A percentile compares a stretch with the other conserved stretches of the same genome.
Evolutionary conservation across 1,284 basidiomycete species (phyloP).

Genomic region (Boletus mariae): DNA sequence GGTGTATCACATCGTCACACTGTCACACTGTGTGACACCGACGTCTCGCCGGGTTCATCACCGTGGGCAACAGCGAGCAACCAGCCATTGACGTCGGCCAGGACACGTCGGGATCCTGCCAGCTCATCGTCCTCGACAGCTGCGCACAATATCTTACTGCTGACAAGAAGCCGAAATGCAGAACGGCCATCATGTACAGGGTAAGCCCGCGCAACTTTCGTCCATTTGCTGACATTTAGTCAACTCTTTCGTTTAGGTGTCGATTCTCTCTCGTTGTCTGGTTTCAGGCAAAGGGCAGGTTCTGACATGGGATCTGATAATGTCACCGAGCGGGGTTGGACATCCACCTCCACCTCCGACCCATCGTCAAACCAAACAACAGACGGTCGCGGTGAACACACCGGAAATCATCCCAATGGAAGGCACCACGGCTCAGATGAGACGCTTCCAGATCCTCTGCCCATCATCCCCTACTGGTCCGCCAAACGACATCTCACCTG

Average conservation of each 20-base stretch:
- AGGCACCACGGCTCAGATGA: conserved; percentile 37
- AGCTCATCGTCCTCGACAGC: conserved; percentile 3
- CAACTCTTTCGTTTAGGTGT: conserved; percentile 17
- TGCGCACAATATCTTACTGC: not conserved
- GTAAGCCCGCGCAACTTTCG: conserved; percentile 14
- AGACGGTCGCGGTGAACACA: conserved; percentile 24
- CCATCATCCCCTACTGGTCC: conserved; percentile 74
- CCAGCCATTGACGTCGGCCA: not conserved
- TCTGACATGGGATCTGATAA: conserved; percentile 42
- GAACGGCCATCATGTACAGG: conserved; percentile 27
- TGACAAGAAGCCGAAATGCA: conserved; percentile 22
- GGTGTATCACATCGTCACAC: not conserved
- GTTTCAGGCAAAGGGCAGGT: conserved; percentile 28
- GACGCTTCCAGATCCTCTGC: conserved; percentile 49
- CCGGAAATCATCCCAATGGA: conserved; percentile 23
- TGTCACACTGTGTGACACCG: conserved; percentile 9
- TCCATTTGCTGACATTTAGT: conserved; percentile 1
- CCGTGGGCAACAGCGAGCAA: conserved; percentile 9
- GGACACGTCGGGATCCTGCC: conserved; percentile 1
- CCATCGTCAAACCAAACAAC: conserved; percentile 39
- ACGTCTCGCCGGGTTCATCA: conserved; percentile 13
- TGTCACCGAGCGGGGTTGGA: conserved; percentile 43
- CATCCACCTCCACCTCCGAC: conserved; percentile 41
- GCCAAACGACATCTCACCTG: conserved; percentile 85
- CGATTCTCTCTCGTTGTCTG: conserved; percentile 16